Conservation (phyloP, 1,284 basidiomycete genomes). For the Golubevia pallescens region DNA sequence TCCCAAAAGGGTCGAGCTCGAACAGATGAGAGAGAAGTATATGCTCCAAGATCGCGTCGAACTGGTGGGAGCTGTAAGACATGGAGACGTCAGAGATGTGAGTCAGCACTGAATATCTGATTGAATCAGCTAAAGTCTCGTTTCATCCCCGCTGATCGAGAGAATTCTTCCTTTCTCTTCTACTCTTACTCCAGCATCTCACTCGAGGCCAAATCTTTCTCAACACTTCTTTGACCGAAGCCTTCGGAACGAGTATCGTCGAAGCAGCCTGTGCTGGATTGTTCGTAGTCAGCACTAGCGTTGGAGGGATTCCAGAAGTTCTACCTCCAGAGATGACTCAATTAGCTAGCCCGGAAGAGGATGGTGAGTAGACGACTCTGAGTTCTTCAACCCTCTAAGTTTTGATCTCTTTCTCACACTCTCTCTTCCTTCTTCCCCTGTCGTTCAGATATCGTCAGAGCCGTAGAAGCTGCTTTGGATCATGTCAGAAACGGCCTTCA, state of each 20-base stretch:
- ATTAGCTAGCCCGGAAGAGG: conserved; percentile 87
- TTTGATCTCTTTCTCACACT: conserved; percentile 34
- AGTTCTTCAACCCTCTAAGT: conserved; percentile 30
- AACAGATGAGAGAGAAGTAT: conserved; percentile 93
- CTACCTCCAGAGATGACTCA: conserved; percentile 91
- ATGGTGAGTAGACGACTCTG: conserved; percentile 70
- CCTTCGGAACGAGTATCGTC: conserved; percentile 93
- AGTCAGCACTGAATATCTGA: conserved; percentile 39
- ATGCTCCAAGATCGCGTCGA: conserved; percentile 87
- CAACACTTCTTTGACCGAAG: conserved; percentile 93
- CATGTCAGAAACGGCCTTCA: conserved; percentile 76
- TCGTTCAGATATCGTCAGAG: conserved; percentile 79
- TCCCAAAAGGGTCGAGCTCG: conserved; percentile 89
- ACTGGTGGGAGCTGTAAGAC: conserved; percentile 80
- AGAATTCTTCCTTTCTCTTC: neutral
- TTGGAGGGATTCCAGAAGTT: conserved; percentile 95
- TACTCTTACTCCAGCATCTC: conserved; percentile 72
- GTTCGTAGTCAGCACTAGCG: conserved; percentile 90
- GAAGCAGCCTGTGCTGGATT: conserved; percentile 94
- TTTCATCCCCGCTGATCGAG: neutral
- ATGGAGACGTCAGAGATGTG: conserved; percentile 81
- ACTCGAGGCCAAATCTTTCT: conserved; percentile 85
- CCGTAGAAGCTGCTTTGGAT: conserved; percentile 78
- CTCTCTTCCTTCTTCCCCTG: no score
- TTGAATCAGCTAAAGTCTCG: neutral